phyloP scores from a whole-genome alignment of 2,329 filamentous ascomycete species.

The Talaromyces amestolkiae region DNA sequence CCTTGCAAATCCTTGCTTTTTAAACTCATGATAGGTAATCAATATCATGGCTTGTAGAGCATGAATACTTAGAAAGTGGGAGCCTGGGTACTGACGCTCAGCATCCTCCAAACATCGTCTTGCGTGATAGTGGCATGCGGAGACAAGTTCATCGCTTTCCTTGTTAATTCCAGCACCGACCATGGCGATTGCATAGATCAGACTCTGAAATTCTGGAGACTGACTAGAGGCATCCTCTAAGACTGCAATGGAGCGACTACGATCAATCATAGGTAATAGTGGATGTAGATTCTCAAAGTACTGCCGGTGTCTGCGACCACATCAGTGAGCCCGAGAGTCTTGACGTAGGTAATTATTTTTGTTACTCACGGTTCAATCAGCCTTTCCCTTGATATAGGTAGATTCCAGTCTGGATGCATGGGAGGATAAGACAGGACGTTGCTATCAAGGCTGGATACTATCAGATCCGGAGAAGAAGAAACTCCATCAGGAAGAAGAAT shows the following conservation, averaged over 20 bases:
- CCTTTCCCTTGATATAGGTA: not conserved
- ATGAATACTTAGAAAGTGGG: not conserved
- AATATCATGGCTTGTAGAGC: not conserved
- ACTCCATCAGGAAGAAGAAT: not conserved
- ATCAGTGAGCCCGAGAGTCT: not conserved
- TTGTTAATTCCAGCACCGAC: not conserved
- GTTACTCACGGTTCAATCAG: not conserved
- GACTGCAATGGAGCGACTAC: not conserved
- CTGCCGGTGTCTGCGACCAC: not conserved
- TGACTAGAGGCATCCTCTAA: not conserved
- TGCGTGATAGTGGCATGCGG: not conserved
- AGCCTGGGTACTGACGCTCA: not conserved
- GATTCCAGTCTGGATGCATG: not conserved
- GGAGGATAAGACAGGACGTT: not conserved
- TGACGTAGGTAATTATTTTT: not conserved
- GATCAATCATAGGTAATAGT: not conserved
- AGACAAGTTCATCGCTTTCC: not conserved
- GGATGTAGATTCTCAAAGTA: not conserved
- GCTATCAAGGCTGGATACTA: not conserved
- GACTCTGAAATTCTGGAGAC: not conserved
- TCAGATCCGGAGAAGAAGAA: not conserved
- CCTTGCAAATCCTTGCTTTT: not conserved
- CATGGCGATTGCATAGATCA: not conserved
- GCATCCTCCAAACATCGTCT: constrained; percentile 4
- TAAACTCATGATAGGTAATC: not conserved